Percentiles rank a stretch among this genome's conserved stretches.
These are phyloP conservation scores for Rhizophlyctis rosea DNA, from an alignment of 192 early-diverging fungal species.

Conservation along the genomic window DNA sequence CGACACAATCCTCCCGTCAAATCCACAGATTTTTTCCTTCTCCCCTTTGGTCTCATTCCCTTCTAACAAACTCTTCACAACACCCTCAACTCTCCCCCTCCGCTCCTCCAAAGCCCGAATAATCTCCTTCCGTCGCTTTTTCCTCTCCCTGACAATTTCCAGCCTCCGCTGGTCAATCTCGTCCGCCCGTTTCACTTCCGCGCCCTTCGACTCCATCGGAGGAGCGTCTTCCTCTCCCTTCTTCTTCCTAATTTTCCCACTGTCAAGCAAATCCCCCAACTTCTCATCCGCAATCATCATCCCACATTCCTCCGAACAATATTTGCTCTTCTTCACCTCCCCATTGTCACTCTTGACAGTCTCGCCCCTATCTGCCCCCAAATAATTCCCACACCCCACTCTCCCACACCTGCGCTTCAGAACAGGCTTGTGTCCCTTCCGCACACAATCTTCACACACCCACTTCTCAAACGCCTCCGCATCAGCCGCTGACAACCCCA, in stretches of 20 bases:
- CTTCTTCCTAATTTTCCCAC: not conserved
- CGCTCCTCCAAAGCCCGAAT: conserved; percentile 20
- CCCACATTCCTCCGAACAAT: conserved; percentile 12
- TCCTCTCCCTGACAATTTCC: not conserved
- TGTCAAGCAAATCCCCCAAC: too few relatives aligned
- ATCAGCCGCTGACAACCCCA: conserved; percentile 23
- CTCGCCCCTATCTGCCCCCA: not conserved
- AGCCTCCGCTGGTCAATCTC: not conserved
- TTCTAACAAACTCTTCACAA: not conserved
- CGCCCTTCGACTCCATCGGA: not conserved
- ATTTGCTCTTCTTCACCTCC: not conserved
- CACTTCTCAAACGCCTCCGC: conserved; percentile 27
- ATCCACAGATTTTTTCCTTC: conserved; percentile 12
- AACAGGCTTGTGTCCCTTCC: conserved; percentile 3
- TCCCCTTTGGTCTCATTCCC: not conserved
- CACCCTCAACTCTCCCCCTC: conserved; percentile 12
- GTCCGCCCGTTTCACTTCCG: not conserved
- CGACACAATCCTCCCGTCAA: conserved; percentile 21
- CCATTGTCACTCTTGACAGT: too few relatives aligned
- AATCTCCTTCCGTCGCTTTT: conserved; percentile 1
- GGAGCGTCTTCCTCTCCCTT: too few relatives aligned
- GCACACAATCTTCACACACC: conserved; percentile 29
- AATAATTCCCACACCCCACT: conserved; percentile 8
- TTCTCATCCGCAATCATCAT: conserved; percentile 8
- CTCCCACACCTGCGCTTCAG: conserved; percentile 25